These are phyloP conservation scores for Hysterangium stoloniferum DNA, from an alignment of 768 basidiomycete genomes.

Conservation along the genomic window DNA sequence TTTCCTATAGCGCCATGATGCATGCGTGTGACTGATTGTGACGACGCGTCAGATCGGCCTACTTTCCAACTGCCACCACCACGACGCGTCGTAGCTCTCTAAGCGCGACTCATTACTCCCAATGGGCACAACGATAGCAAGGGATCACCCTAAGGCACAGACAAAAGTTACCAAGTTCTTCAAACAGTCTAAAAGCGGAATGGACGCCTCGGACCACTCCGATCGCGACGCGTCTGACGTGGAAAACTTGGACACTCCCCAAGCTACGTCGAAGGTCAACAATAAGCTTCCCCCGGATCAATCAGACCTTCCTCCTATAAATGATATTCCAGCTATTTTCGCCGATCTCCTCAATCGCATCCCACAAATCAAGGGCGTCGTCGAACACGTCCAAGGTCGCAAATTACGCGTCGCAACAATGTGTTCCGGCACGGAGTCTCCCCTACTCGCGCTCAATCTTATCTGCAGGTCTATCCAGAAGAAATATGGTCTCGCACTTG, in stretches of 20 bases:
- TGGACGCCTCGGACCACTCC: conserved; percentile 16
- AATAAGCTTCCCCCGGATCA: conserved; percentile 41
- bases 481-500: conserved; percentile 54
- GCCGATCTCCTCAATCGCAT: conserved; percentile 61
- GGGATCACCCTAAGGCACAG: conserved; percentile 22
- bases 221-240: conserved; percentile 22
- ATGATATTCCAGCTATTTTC: conserved; percentile 66
- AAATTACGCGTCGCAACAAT: conserved; percentile 92
- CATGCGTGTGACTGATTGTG: too few species aligned
- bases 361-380: conserved; percentile 58
- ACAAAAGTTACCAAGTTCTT: conserved; percentile 15
- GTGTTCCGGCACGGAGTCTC: conserved; percentile 96
- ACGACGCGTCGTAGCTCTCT: too few species aligned
- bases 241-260: conserved; percentile 22
- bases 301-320: conserved; percentile 70
- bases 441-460: conserved; percentile 80
- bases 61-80: too few species aligned
- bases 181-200: conserved; percentile 23
- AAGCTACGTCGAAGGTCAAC: conserved; percentile 8
- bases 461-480: conserved; percentile 70
- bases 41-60: too few species aligned
- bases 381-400: conserved; percentile 61
- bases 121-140: conserved; percentile 44
- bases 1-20: too few species aligned
- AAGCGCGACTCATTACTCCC: conserved; percentile 12